These are phyloP conservation scores for Aspergillus sp. DNA, from an alignment of 2,329 filamentous ascomycete genomes.

Conservation along the genomic window DNA sequence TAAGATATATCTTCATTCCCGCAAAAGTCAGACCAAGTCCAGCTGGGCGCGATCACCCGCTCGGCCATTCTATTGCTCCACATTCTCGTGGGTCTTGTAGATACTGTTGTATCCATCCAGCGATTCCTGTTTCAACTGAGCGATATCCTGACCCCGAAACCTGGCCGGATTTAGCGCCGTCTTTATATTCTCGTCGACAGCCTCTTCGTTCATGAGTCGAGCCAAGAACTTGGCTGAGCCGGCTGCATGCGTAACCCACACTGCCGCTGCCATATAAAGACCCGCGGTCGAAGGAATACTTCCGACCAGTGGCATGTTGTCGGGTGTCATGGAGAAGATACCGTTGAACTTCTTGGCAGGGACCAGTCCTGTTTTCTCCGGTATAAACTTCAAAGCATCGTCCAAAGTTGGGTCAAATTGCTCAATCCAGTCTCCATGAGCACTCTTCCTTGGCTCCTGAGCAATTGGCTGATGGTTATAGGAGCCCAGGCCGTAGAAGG, in stretches of 20 bases:
- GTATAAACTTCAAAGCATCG: constrained; percentile 19
- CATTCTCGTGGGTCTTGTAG: constrained; percentile 23
- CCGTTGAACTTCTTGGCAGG: constrained; percentile 29
- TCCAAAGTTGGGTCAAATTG: constrained; percentile 23
- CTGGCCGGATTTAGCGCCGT: constrained; percentile 25
- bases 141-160: constrained; percentile 21
- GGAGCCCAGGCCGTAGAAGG: constrained; percentile 32
- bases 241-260: constrained; percentile 39
- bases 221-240: constrained; percentile 28
- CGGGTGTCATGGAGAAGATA: constrained; percentile 37
- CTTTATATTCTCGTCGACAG: constrained; percentile 17
- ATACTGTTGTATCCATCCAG: constrained; percentile 33
- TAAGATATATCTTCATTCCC: too few species aligned
- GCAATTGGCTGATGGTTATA: constrained; percentile 32
- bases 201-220: constrained; percentile 13
- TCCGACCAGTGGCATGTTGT: constrained; percentile 35
- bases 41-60: not conserved
- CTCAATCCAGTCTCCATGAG: constrained; percentile 23
- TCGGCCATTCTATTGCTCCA: not conserved
- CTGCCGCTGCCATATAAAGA: constrained; percentile 32
- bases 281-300: constrained; percentile 22
- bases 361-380: constrained; percentile 12
- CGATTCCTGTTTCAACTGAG: constrained; percentile 21
- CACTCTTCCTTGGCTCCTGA: constrained; percentile 18
- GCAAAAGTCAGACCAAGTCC: not conserved